phyloP scores from a whole-genome alignment of 108 stramenopile species.

The Licmophora abbreviata region DNA sequence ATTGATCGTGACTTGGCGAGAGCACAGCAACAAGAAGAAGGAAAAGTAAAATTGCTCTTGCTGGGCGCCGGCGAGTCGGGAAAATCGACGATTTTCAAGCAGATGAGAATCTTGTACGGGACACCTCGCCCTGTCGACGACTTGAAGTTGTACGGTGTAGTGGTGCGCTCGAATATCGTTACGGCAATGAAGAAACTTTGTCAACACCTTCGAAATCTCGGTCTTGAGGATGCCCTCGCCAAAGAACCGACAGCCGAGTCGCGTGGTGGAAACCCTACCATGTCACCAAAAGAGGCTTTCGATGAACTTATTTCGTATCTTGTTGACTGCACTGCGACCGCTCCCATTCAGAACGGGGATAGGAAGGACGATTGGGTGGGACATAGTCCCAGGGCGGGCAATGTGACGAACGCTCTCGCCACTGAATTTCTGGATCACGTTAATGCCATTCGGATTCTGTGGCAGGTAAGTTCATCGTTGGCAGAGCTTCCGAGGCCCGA shows the following conservation, averaged over 20 bases:
- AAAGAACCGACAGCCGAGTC: slow-evolving; percentile 35
- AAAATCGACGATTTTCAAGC: slow-evolving; percentile 95
- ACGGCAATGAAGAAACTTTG: slow-evolving; percentile 75
- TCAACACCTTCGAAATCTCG: slow-evolving; percentile 45
- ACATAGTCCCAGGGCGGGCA: slow-evolving; percentile 69
- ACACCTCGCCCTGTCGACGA: slow-evolving; percentile 66
- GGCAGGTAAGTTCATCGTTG: slow-evolving; percentile 59
- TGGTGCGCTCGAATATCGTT: slow-evolving; percentile 71
- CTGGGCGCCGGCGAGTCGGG: slow-evolving; percentile 98
- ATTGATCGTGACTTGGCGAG: slow-evolving; percentile 44
- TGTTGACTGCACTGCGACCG: slow-evolving; percentile 63
- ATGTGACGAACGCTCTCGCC: slow-evolving; percentile 79
- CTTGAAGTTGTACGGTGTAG: slow-evolving; percentile 77
- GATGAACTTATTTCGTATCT: slow-evolving; percentile 44
- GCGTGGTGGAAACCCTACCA: slow-evolving; percentile 7
- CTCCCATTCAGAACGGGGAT: slow-evolving; percentile 34
- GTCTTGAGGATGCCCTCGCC: slow-evolving; percentile 56
- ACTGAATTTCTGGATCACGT: slow-evolving; percentile 71
- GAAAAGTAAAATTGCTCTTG: slow-evolving; percentile 94
- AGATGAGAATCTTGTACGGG: slow-evolving; percentile 59
- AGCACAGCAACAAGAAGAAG: slow-evolving; percentile 39
- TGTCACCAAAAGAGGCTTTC: slow-evolving; percentile 66
- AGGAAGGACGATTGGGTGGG: slow-evolving; percentile 87
- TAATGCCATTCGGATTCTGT: slow-evolving; percentile 66
- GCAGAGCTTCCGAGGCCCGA: neutral